Conservation (phyloP, 176 grass and related monocot species). For the Puccinellia tenuiflora region DNA sequence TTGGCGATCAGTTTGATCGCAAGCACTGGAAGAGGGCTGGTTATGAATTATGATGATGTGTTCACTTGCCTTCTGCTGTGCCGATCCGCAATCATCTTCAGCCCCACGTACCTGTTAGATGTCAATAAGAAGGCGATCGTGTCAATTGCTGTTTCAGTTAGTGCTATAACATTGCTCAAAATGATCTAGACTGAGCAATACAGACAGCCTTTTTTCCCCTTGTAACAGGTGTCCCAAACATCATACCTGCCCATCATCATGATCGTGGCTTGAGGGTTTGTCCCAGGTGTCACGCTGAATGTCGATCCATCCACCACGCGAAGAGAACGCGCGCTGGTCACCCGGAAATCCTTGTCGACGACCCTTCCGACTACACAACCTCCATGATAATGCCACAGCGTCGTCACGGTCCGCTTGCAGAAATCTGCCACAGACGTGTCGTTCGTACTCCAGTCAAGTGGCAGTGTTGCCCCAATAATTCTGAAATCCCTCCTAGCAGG, state of each 20-base stretch:
- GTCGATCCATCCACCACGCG: slow-evolving; percentile 80
- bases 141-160: neutral
- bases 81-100: slow-evolving; percentile 60
- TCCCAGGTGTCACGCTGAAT: slow-evolving; percentile 66
- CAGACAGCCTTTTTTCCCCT: too few species aligned
- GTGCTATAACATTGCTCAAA: neutral
- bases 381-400: slow-evolving; percentile 93
- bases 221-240: too few species aligned
- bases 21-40: neutral
- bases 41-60: slow-evolving; percentile 4
- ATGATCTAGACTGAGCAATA: neutral
- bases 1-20: neutral
- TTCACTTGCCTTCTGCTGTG: slow-evolving; percentile 39
- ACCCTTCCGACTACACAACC: slow-evolving; percentile 69
- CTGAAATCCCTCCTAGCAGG: slow-evolving; percentile 49
- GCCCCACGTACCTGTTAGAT: slow-evolving; percentile 53
- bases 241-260: slow-evolving; percentile 98
- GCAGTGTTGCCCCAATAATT: slow-evolving; percentile 52
- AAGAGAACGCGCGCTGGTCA: slow-evolving; percentile 38
- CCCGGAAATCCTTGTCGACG: slow-evolving; percentile 71
- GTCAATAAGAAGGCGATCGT: neutral
- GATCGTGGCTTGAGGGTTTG: slow-evolving; percentile 84
- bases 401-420: slow-evolving; percentile 67
- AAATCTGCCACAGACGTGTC: slow-evolving; percentile 40
- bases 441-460: slow-evolving; percentile 44